phyloP scores from a whole-genome alignment of 2,329 filamentous ascomycete species.

The Cordyceps cicadae region DNA sequence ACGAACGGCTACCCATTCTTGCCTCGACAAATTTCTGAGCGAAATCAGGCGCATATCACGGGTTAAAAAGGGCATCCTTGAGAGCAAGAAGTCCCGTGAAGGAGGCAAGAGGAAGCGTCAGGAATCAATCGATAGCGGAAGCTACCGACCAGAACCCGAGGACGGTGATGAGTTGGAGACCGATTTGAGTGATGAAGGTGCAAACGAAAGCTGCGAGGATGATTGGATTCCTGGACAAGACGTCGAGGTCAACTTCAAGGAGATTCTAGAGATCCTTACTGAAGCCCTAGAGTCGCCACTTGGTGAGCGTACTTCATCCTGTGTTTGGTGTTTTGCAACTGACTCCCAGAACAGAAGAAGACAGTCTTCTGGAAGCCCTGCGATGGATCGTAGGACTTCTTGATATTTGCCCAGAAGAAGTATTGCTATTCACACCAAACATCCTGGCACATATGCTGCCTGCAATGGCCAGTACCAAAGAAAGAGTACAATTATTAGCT shows the following conservation, averaged over 20 bases:
- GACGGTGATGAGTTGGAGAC: slow-evolving; percentile 54
- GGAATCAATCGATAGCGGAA: slow-evolving; percentile 59
- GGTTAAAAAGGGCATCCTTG: slow-evolving; percentile 84
- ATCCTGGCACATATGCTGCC: slow-evolving; percentile 87
- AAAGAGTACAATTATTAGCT: slow-evolving; percentile 81
- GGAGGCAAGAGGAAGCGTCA: slow-evolving; percentile 63
- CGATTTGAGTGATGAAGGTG: slow-evolving; percentile 48
- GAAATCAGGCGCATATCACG: slow-evolving; percentile 93
- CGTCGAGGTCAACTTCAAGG: slow-evolving; percentile 85
- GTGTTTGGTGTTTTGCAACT: neutral
- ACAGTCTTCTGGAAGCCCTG: slow-evolving; percentile 82
- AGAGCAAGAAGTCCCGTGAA: slow-evolving; percentile 66
- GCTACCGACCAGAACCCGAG: slow-evolving; percentile 48
- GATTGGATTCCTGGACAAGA: slow-evolving; percentile 98
- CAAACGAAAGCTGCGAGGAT: slow-evolving; percentile 62
- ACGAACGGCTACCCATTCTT: slow-evolving; percentile 83
- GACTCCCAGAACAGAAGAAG: slow-evolving; percentile 55
- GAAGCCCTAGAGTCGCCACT: slow-evolving; percentile 76
- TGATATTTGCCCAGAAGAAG: slow-evolving; percentile 94
- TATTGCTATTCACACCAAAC: slow-evolving; percentile 87
- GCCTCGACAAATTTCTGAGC: slow-evolving; percentile 79
- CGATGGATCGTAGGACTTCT: slow-evolving; percentile 96
- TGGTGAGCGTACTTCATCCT: slow-evolving; percentile 39
- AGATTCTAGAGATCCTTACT: slow-evolving; percentile 85
- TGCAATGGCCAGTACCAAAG: slow-evolving; percentile 85